These are phyloP conservation scores for Huiozyma sinensis DNA, from an alignment of 805 yeast genomes.

Conservation along the genomic window DNA sequence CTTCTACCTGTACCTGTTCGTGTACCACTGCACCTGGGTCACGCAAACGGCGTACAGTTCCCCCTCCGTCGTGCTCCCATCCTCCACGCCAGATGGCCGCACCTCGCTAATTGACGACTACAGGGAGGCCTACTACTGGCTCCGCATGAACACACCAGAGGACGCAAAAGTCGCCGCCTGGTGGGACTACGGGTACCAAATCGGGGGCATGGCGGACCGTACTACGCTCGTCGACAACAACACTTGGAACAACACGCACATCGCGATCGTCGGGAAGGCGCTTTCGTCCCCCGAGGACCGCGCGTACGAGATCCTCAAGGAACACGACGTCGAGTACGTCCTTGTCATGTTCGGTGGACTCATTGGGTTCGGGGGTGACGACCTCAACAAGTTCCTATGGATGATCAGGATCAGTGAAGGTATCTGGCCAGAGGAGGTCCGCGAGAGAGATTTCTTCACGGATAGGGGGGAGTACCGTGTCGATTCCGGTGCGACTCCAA, in stretches of 20 bases:
- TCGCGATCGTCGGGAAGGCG: constrained; percentile 98
- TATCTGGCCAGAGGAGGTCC: constrained; percentile 97
- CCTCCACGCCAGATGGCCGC: constrained; percentile 72
- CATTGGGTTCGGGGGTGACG: constrained; percentile 91
- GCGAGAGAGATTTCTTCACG: constrained; percentile 76
- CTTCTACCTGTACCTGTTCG: constrained; percentile 70
- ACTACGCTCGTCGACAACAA: constrained; percentile 97
- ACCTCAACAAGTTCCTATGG: constrained; percentile 93
- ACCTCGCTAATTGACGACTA: constrained; percentile 84
- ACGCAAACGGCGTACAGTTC: constrained; percentile 93
- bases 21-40: constrained; percentile 94
- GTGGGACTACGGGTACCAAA: constrained; percentile 99
- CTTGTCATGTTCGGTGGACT: constrained; percentile 90
- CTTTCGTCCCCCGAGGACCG: constrained; percentile 85
- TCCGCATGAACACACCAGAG: constrained; percentile 93
- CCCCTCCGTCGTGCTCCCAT: constrained; percentile 91
- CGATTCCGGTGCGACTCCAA: constrained; percentile 66
- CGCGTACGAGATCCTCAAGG: constrained; percentile 76
- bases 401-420: constrained; percentile 99
- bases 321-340: constrained; percentile 92
- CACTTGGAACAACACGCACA: constrained; percentile 99
- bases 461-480: constrained; percentile 79
- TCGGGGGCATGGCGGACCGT: constrained; percentile 99
- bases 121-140: constrained; percentile 98
- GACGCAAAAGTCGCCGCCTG: constrained; percentile 95